These are phyloP conservation scores for Fusarium domesticum DNA, from an alignment of 2,329 filamentous ascomycete species.

Conservation along the genomic window DNA sequence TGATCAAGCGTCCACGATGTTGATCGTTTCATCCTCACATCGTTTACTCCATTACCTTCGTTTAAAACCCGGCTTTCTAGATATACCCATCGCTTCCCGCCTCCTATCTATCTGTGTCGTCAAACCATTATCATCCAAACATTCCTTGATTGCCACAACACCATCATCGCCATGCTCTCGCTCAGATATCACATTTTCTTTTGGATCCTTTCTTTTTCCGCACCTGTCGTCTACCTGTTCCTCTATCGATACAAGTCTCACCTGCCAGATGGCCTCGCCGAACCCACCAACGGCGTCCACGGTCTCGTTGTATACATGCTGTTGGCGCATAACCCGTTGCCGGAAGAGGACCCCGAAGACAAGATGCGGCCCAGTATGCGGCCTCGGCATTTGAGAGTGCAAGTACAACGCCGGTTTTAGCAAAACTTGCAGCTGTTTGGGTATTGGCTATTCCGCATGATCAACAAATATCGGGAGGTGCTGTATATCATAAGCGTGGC, in stretches of 20 bases:
- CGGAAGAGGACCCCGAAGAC: not conserved
- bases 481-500: constrained; percentile 6
- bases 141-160: no score
- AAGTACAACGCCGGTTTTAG: not conserved
- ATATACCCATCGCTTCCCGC: no score
- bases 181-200: constrained; percentile 13
- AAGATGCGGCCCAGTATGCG: not conserved
- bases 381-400: not conserved
- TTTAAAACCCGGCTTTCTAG: no score
- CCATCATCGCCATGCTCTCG: constrained; percentile 14
- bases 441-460: not conserved
- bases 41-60: no score
- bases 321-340: not conserved
- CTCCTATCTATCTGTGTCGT: no score
- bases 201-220: constrained; percentile 17
- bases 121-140: no score
- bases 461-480: not conserved
- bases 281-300: not conserved
- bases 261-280: not conserved
- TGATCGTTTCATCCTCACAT: no score
- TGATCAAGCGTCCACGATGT: no score
- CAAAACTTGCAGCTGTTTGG: not conserved
- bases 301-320: not conserved
- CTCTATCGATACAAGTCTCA: constrained; percentile 2
- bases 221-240: constrained; percentile 3